Conservation (phyloP, 2,329 filamentous ascomycete species). For the Fusarium nodosum region DNA sequence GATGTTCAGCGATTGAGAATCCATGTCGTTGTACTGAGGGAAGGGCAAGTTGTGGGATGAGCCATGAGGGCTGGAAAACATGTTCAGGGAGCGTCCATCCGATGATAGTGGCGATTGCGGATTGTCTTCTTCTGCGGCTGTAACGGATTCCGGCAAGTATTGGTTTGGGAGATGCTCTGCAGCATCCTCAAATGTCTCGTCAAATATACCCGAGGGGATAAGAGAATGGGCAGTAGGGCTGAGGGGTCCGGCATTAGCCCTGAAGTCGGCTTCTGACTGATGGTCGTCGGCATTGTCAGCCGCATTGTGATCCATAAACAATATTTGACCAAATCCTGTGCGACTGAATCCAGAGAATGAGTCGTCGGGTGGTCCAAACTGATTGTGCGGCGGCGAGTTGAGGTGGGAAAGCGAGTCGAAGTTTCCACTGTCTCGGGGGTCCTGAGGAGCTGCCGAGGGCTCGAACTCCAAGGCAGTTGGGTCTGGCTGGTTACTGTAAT, state of each 20-base stretch:
- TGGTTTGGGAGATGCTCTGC: slow-evolving; percentile 58
- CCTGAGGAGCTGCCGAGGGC: slow-evolving; percentile 54
- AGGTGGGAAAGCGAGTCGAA: slow-evolving; percentile 63
- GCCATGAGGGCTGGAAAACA: slow-evolving; percentile 72
- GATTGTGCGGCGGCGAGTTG: slow-evolving; percentile 56
- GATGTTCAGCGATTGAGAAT: slow-evolving; percentile 58
- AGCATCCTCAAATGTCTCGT: slow-evolving; percentile 71
- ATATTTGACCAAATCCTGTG: slow-evolving; percentile 65
- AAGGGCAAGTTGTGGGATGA: slow-evolving; percentile 72
- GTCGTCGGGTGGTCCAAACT: slow-evolving; percentile 57
- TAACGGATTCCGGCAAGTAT: slow-evolving; percentile 52
- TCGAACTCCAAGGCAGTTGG: slow-evolving; percentile 65
- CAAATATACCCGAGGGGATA: slow-evolving; percentile 75
- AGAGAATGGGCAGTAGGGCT: slow-evolving; percentile 82
- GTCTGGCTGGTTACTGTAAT: slow-evolving; percentile 63
- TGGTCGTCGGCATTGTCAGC: slow-evolving; percentile 56
- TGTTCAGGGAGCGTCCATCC: slow-evolving; percentile 64
- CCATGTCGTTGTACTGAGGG: slow-evolving; percentile 64
- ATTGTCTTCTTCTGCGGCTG: slow-evolving; percentile 58
- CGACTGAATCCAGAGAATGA: slow-evolving; percentile 67
- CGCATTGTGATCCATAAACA: slow-evolving; percentile 64
- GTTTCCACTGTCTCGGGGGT: slow-evolving; percentile 63
- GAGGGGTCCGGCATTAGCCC: slow-evolving; percentile 75
- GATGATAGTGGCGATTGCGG: slow-evolving; percentile 74
- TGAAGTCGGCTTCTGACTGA: slow-evolving; percentile 73